A percentile compares a stretch with the other conserved stretches of the same genome.
These are phyloP conservation scores for Hypericum androsaemum DNA, from an alignment of 345 rosid species.

Conservation along the genomic window DNA sequence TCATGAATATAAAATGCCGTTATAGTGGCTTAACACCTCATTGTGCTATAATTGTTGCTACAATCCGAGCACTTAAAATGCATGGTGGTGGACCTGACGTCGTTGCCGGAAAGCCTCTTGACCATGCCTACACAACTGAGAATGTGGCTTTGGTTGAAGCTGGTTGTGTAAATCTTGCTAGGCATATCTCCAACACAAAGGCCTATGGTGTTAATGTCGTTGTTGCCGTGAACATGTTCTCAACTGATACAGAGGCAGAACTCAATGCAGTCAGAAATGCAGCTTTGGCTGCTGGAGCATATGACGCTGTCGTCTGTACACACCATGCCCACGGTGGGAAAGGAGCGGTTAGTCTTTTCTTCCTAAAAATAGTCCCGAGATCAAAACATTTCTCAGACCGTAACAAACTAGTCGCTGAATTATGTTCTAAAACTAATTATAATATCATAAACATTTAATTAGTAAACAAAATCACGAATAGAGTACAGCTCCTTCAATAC, in stretches of 20 bases:
- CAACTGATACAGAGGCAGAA: slow-evolving; percentile 86
- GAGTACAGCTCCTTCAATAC: too few species aligned
- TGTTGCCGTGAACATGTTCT: slow-evolving; percentile 89
- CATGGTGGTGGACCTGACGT: neutral
- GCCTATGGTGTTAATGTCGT: slow-evolving; percentile 87
- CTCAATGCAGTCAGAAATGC: slow-evolving; percentile 74
- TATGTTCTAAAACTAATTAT: too few species aligned
- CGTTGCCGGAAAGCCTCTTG: neutral
- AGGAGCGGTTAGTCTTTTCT: slow-evolving; percentile 66
- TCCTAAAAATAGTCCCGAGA: too few species aligned
- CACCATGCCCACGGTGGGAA: slow-evolving; percentile 98
- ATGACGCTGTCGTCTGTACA: slow-evolving; percentile 79
- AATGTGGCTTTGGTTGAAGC: neutral
- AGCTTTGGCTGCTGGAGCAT: slow-evolving; percentile 84
- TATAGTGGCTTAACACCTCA: neutral
- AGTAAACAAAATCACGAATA: too few species aligned
- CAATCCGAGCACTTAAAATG: neutral
- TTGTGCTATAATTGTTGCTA: neutral
- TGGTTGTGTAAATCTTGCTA: slow-evolving; percentile 31
- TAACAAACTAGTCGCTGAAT: too few species aligned
- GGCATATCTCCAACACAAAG: slow-evolving; percentile 83
- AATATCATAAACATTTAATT: too few species aligned
- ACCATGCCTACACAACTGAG: neutral
- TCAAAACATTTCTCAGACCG: too few species aligned
- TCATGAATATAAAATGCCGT: neutral